Evolutionary conservation across 345 rosid species (phyloP).

Genomic region (Hevea brasiliensis): DNA sequence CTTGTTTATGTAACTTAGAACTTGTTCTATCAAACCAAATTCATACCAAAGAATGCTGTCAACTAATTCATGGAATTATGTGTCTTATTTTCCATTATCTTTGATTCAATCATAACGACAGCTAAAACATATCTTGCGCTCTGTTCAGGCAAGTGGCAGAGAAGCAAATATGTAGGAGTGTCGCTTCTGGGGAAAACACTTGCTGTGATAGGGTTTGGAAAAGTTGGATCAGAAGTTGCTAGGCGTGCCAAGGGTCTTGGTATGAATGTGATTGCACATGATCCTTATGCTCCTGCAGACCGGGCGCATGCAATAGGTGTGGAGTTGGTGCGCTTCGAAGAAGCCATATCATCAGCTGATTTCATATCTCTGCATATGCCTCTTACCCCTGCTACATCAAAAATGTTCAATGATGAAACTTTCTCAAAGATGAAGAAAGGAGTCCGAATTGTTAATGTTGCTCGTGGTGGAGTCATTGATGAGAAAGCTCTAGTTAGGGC

Average conservation of each 20-base stretch:
- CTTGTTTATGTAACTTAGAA: too few relatives aligned
- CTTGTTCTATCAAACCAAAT: too few relatives aligned
- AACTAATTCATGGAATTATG: not conserved
- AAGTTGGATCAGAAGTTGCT: conserved; percentile 33
- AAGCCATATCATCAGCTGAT: conserved; percentile 26
- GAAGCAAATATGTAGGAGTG: conserved; percentile 30
- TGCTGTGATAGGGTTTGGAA: conserved; percentile 32
- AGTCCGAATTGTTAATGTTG: conserved; percentile 30
- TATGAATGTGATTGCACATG: conserved; percentile 31
- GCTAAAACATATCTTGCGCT: too few relatives aligned
- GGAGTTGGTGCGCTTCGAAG: conserved; percentile 24
- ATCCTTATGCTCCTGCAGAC: conserved; percentile 30
- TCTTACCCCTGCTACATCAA: conserved; percentile 27
- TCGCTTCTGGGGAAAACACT: conserved; percentile 31
- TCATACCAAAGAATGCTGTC: not conserved
- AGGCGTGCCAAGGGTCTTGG: conserved; percentile 32
- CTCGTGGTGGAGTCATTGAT: conserved; percentile 32
- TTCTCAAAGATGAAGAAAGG: conserved; percentile 31
- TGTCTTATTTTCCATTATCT: not conserved
- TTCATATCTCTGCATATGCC: conserved; percentile 32
- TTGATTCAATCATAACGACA: not conserved
- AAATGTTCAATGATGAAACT: conserved; percentile 28
- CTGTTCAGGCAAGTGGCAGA: conserved; percentile 28
- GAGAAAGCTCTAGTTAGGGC: conserved; percentile 35
- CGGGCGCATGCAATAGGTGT: conserved; percentile 29